These are phyloP conservation scores for Podila minutissima DNA, from an alignment of 192 early-diverging fungal species.

Conservation along the genomic window DNA sequence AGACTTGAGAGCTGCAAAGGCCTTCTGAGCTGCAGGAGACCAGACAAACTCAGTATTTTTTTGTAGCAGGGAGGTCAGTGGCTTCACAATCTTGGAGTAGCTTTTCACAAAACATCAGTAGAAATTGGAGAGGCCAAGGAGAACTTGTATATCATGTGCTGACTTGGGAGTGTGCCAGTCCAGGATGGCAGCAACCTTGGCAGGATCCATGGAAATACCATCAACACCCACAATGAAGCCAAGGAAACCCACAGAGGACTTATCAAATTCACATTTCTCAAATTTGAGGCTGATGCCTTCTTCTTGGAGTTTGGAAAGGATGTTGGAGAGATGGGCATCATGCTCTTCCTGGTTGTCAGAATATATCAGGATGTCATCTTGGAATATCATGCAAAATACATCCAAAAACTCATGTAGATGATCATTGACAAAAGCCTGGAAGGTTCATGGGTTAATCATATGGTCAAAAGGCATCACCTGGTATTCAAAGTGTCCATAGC, in stretches of 20 bases:
- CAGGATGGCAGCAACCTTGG: conserved; percentile 15
- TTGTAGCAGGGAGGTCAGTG: conserved; percentile 8
- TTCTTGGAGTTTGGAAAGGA: no score
- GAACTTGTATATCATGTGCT: conserved; percentile 13
- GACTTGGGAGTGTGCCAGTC: conserved; percentile 19
- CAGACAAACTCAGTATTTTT: background rate
- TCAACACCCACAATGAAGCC: conserved; percentile 17
- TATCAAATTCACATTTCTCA: no score
- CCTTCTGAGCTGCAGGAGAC: background rate
- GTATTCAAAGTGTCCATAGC: no score
- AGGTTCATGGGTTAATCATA: no score
- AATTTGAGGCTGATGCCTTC: no score
- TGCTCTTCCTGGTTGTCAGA: no score
- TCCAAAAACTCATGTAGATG: no score
- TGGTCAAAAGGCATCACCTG: no score
- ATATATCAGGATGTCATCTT: no score
- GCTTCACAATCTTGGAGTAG: conserved; percentile 23
- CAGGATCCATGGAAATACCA: conserved; percentile 13
- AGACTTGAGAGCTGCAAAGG: conserved; percentile 11
- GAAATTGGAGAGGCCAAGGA: conserved; percentile 33
- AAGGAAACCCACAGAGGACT: conserved; percentile 5
- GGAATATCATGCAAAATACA: no score
- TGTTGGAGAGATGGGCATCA: no score
- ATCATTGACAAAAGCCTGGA: no score
- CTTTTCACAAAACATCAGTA: conserved; percentile 25